Base-by-base conservation (phyloP, 163 green algal genomes). In the Scenedesmus sp. region DNA sequence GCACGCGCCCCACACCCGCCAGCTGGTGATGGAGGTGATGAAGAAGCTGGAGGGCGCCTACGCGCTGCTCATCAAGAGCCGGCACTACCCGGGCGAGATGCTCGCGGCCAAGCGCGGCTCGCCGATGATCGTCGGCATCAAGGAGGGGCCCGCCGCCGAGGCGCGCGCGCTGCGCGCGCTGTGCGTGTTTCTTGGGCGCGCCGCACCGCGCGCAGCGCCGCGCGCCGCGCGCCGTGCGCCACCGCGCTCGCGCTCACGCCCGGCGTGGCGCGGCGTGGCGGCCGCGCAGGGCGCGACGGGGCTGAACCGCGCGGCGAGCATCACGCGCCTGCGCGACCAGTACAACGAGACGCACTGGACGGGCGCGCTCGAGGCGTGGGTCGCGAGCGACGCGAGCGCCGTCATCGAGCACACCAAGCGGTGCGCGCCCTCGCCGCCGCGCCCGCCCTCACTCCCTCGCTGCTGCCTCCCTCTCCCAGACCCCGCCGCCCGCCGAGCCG, bases 381-480 rank as follows among this genome's bases (percentile, higher is more conserved):
- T 99, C 15, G 93, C 96, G 20, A 94, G 81, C 22, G 96, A 99
- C 75, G 94, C 96, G 48, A 91, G 75, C 54, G 96, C 96, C 1
- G 89, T 99, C 22, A 92, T 99, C 57, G 96, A 99, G 89, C 95
- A 99, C 87, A 99, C 96, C 63, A 98, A 98, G 72, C 87, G 88
- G 93, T 97, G 70, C 39, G 39, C 39, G 39, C 39, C 10, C 7
- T 6, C 39, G 39, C 39, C 7, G 39, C 39, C 7, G 39, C 39
- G 39, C 39, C 39, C 39, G 39, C 39, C 39, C 39, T 6, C 39
- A 6, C 39, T 47, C 7, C 39, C 10, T 6, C 39, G 10, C 39
- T 47, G 39, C 39, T 47, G 39, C 10, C 39, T 47, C 7, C 39
- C 10, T 6, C 39, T 47, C 7, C 39, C 39, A 47, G 6, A 10